Evolutionary conservation across 2,329 filamentous ascomycete genomes (phyloP).

Genomic region (Fusarium solani-melongenae): DNA sequence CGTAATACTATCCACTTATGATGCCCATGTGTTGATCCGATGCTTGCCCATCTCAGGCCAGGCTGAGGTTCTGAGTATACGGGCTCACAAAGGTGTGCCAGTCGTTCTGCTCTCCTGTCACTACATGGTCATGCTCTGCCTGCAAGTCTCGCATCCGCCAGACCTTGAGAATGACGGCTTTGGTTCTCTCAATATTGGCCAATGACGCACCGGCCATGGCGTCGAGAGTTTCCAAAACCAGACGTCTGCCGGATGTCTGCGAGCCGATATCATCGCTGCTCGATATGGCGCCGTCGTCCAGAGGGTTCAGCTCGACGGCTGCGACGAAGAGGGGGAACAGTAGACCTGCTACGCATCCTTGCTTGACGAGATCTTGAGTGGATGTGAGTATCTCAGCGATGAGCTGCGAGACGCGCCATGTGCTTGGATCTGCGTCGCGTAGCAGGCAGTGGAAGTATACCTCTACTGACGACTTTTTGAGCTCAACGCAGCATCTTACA

Average conservation of each 20-base stretch:
- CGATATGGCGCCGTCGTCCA: slow-evolving; percentile 23
- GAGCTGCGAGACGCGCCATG: slow-evolving; percentile 1
- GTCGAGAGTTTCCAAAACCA: slow-evolving; percentile 39
- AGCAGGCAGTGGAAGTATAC: slow-evolving; percentile 59
- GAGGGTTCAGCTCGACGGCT: slow-evolving; percentile 33
- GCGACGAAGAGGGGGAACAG: slow-evolving; percentile 38
- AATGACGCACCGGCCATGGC: slow-evolving; percentile 54
- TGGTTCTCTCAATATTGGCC: slow-evolving; percentile 55
- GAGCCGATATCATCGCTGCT: not conserved
- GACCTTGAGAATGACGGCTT: slow-evolving; percentile 58
- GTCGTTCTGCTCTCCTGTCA: slow-evolving; percentile 25
- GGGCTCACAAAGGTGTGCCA: slow-evolving; percentile 43
- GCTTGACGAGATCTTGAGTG: slow-evolving; percentile 12
- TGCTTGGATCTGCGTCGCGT: slow-evolving; percentile 54
- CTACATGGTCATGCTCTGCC: slow-evolving; percentile 2
- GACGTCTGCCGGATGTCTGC: slow-evolving; percentile 19
- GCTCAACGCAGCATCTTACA: slow-evolving; percentile 40
- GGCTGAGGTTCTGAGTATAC: slow-evolving; percentile 43
- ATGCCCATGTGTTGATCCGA: not conserved
- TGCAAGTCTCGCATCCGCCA: slow-evolving; percentile 57
- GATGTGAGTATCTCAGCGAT: slow-evolving; percentile 23
- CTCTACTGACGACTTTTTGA: slow-evolving; percentile 54
- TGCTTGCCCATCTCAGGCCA: slow-evolving; percentile 24
- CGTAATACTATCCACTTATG: not conserved
- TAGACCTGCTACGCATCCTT: slow-evolving; percentile 33